Percentiles rank a stretch among this genome's conserved stretches.
phyloP scores from a whole-genome alignment of 345 rosid genomes.

The Eucalyptus erythrocorys region DNA sequence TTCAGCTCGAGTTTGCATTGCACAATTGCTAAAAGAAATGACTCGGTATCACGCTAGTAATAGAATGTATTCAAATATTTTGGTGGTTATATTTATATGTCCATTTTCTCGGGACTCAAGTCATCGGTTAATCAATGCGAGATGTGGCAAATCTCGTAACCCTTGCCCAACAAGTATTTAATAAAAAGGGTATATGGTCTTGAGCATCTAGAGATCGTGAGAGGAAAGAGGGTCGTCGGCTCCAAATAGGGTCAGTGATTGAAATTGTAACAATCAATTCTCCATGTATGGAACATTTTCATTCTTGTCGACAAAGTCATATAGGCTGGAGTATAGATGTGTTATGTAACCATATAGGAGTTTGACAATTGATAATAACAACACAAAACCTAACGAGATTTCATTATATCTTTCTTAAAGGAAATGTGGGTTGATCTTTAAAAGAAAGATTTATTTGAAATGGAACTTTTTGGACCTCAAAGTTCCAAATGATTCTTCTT shows the following conservation, averaged over 20 bases:
- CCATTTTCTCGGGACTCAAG: not conserved
- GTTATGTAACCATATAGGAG: not conserved
- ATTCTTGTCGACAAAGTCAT: not conserved
- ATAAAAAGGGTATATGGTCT: not conserved
- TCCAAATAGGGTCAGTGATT: not conserved
- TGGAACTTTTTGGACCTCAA: not conserved
- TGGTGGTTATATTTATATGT: not conserved
- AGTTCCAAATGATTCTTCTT: not conserved
- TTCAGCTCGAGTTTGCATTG: rapidly evolving
- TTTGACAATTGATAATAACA: not conserved
- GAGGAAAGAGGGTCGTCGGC: rapidly evolving
- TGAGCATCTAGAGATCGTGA: not conserved
- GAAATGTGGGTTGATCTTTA: not conserved
- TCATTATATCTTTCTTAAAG: not conserved
- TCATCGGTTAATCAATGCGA: not conserved
- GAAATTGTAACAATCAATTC: not conserved
- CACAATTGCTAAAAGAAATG: rapidly evolving
- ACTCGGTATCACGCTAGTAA: rapidly evolving
- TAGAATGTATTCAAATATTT: rapidly evolving
- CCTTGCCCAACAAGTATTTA: not conserved
- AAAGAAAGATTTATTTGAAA: not conserved
- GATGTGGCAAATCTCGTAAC: not conserved
- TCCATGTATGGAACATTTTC: not conserved
- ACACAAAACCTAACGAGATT: not conserved
- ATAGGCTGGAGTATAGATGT: not conserved